Base-by-base conservation (phyloP, 345 rosid species). In the Aethionema arabicum region DNA sequence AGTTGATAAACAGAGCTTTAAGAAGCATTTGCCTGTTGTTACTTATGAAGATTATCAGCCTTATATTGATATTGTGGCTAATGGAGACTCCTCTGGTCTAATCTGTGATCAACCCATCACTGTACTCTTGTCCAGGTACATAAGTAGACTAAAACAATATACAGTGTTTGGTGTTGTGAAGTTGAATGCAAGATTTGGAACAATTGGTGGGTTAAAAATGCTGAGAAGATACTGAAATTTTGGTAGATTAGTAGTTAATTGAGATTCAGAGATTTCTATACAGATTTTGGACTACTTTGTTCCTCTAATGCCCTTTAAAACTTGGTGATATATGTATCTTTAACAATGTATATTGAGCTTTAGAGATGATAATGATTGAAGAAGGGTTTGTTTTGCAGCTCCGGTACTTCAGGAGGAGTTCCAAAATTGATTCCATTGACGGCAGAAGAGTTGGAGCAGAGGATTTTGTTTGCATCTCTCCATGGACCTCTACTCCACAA, bases 341-440 rank as follows among this genome's bases (percentile, higher is more conserved):
- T 38, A 15, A 33, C 64, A 9, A 63, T 52, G 52, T 42, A 36
- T 33, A 4, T 40, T 11, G n/a, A 44, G 27, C 47, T 58, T 49
- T 43, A 11, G 11, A 48, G 8, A 45, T 12, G 30, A n/a, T 32
- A 57, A 31, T 33, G 13, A 0, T 47, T 43, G 12, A 50, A 35
- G 30, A 31, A 14, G 21, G 4, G 47, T 21, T 15, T 55, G 16
- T 48, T 48, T 35, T 81, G 70, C 83, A 91, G 98, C 81, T 78
- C 98, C 1, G 98, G 98, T 21, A 88, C 98, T 56, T 85, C 98
- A 9, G 98, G 90, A 33, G 96, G 98, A 47, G 79, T 72, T 53
- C 95, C 96, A 35, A 91, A 91, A 73, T 58, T 91, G 79, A 83
- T 88, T 90, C 96, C 96, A 32, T 80, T 92, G 56, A 91, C 92